Evolutionary conservation across 1,284 basidiomycete species (phyloP).

Genomic region (Taiwanofungus camphoratus): DNA sequence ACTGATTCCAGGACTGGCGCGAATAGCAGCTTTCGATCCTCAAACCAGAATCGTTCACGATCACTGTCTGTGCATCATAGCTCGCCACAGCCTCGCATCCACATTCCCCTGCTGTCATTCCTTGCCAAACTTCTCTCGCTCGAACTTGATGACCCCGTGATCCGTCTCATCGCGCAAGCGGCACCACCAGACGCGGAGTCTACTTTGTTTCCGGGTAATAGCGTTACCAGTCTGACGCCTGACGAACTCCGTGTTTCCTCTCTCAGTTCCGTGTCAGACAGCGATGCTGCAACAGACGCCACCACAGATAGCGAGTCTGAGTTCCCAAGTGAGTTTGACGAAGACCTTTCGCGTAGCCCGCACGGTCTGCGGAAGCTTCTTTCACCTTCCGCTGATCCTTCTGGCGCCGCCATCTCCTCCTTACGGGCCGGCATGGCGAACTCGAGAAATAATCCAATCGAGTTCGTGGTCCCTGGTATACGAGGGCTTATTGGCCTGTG

Average conservation of each 20-base stretch:
- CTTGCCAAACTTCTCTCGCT: constrained; percentile 27
- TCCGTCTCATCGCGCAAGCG: constrained; percentile 28
- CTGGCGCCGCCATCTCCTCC: constrained; percentile 17
- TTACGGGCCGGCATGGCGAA: constrained; percentile 17
- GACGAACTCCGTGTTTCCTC: background rate
- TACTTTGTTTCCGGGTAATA: constrained; percentile 28
- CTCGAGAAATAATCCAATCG: constrained; percentile 3
- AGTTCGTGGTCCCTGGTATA: constrained; percentile 7
- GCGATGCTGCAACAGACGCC: background rate
- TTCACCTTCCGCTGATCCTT: constrained; percentile 15
- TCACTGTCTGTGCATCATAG: constrained; percentile 3
- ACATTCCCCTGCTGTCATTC: constrained; percentile 29
- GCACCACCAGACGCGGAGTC: constrained; percentile 24
- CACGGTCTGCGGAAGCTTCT: constrained; percentile 19
- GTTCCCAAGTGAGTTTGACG: background rate
- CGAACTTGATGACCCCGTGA: constrained; percentile 30
- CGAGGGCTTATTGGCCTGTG: constrained; percentile 12
- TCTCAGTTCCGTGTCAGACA: constrained; percentile 5
- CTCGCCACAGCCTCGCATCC: constrained; percentile 24
- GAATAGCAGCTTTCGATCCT: constrained; percentile 7
- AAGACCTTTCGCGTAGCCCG: background rate
- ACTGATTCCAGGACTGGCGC: constrained; percentile 16
- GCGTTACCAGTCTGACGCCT: background rate
- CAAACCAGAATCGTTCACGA: constrained; percentile 2
- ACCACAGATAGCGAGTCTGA: background rate